Evolutionary conservation across 1,284 basidiomycete species (phyloP), one percentile per base, ranked within the genome.

Genomic region (Tremellales sp.): DNA sequence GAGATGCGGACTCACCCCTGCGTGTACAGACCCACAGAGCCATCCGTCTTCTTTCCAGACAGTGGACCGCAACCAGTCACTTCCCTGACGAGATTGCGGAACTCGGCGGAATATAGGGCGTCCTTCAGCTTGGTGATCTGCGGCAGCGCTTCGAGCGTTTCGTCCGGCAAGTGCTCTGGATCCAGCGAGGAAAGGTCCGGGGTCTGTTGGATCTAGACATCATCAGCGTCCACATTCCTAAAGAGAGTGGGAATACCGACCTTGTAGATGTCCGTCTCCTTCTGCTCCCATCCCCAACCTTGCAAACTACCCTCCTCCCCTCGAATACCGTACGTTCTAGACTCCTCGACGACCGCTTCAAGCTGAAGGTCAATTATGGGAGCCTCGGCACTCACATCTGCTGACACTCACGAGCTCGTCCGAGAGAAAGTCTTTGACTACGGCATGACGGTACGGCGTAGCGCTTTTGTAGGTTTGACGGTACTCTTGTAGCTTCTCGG

Each of bases 201-300:
- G 0, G 93, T 97, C 78, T 97, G 94, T 73, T 94, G 89, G 62
- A 98, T 88, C 89, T 93, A 41, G 2, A 21, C 24, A 25, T 40
- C 48, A 36, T 23, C 36, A 43, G 11, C 22, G 29, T 22, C 39
- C 39, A 10, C n/a, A n/a, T n/a, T 5, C 19, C 6, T 8, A 23
- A 40, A 22, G 17, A 39, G 15, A 41, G 17, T 42, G 3, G 13
- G 13, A n/a, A 19, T 5, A 54, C 78, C 50, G 54, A 87, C 90
- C 82, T 92, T 94, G 83, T 97, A 98, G 60, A 98, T 98, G 68
- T 98, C 94, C 5, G 94, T 98, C 79, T 97, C 90, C 77, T 97
- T 98, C 75, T 92, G 87, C 6, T 90, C 85, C 73, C 97, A 97
- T 62, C 83, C 87, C 65, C 73, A 75, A 23, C 72, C 73, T 15